Percentiles rank a stretch among this genome's conserved stretches.
These are phyloP conservation scores for Solanum etuberosum DNA, from an alignment of 257 asterid genomes.

Conservation along the genomic window DNA sequence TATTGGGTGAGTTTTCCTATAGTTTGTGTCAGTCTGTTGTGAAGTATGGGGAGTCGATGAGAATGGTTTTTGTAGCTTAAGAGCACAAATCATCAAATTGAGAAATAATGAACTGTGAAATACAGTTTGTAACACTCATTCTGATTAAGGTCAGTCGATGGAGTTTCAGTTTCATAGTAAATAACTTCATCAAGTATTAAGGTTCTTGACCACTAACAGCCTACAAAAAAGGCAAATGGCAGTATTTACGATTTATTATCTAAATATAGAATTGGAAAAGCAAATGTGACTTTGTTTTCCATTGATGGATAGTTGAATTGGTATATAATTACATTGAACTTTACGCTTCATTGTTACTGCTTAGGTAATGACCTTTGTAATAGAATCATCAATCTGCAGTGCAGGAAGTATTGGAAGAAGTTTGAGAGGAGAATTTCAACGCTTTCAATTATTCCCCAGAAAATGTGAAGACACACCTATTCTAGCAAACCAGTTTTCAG, in stretches of 20 bases:
- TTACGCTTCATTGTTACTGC: not conserved
- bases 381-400: slow-evolving; percentile 35
- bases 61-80: not conserved
- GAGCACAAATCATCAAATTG: not conserved
- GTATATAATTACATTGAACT: not conserved
- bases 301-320: not conserved
- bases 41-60: not conserved
- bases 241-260: not conserved
- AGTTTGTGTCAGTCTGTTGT: not conserved
- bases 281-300: not conserved
- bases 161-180: not conserved
- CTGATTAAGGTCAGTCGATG: not conserved
- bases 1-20: slow-evolving; percentile 53
- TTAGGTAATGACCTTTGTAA: not conserved
- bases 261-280: not conserved
- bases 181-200: not conserved
- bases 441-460: slow-evolving; percentile 87
- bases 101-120: not conserved
- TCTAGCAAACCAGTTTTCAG: slow-evolving; percentile 85
- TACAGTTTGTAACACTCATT: not conserved
- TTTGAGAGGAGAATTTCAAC: slow-evolving; percentile 79
- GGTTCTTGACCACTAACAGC: not conserved
- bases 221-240: not conserved
- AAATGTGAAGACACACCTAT: slow-evolving; percentile 79
- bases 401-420: slow-evolving; percentile 98